A percentile compares a stretch with the other conserved stretches of the same genome.
Conservation (phyloP, 2,329 filamentous ascomycete species). For the Cladosporium sp. region DNA sequence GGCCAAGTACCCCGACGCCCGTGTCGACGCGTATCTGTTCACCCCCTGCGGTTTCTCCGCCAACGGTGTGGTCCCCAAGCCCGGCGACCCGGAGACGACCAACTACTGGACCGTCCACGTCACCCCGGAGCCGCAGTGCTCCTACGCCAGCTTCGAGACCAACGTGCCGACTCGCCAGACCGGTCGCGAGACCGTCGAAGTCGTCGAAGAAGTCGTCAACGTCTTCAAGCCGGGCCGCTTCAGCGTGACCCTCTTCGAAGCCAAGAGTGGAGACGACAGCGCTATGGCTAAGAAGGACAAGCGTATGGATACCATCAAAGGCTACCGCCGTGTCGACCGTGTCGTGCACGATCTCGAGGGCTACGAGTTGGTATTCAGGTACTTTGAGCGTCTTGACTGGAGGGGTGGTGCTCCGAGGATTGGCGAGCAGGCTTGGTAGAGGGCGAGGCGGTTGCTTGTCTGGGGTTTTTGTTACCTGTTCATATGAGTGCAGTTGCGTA, state of each 20-base stretch:
- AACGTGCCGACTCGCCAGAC: conserved; percentile 90
- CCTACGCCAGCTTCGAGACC: conserved; percentile 97
- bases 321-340: conserved; percentile 86
- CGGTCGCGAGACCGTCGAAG: conserved; percentile 83
- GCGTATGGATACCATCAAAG: conserved; percentile 74
- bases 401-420: conserved; percentile 64
- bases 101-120: conserved; percentile 99
- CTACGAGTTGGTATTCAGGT: conserved; percentile 94
- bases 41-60: conserved; percentile 96
- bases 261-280: conserved; percentile 62
- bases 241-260: conserved; percentile 94
- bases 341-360: conserved; percentile 98
- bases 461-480: not conserved
- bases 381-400: conserved; percentile 90
- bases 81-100: conserved; percentile 52
- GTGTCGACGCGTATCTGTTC: conserved; percentile 95
- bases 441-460: too few relatives aligned
- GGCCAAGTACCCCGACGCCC: conserved; percentile 84
- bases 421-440: conserved; percentile 50
- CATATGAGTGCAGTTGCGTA: not conserved
- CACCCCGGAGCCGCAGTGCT: conserved; percentile 94
- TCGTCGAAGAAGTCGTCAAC: conserved; percentile 88
- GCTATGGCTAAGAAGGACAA: conserved; percentile 46
- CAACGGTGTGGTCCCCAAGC: conserved; percentile 89
- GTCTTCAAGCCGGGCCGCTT: conserved; percentile 99